Base-by-base conservation (phyloP, 169 alveolate species). In the Plasmodium adleri region DNA sequence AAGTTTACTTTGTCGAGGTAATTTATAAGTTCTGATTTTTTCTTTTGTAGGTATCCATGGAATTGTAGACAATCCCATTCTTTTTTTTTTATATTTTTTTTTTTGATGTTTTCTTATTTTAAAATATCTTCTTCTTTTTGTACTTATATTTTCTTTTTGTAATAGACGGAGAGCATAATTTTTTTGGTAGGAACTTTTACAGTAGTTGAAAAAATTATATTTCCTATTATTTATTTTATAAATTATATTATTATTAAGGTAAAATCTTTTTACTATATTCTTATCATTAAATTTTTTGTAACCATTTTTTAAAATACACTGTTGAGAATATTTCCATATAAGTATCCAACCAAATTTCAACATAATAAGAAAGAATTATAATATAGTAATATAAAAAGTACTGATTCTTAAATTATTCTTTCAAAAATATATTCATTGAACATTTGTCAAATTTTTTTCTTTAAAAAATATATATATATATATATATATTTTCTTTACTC, bases 61-160 rank as follows among this genome's bases (percentile, higher is more conserved):
- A 6, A 94, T 92, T 17, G 92, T 66, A 62, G 92, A 89, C 88
- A 91, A 47, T 26, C 96, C 91, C 83, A 94, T 91, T 90, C 91
- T 66, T 52, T 88, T 60, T 88, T 94, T 94, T 88, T 92, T 94
- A 88, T 95, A 91, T 73, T 94, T 94, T 91, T 93, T 94, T 88
- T 93, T 94, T 88, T 93, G 93, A 92, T 94, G 96, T 80, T 94
- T 94, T 58, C 93, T 88, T 56, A 94, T 94, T 76, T 93, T 93
- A 85, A 91, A 94, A 67, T 86, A 89, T 20, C 95, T 75, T 89
- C 96, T 90, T 88, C 94, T 91, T 50, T 91, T 93, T 43, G 96
- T 94, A 88, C 95, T 92, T 68, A 94, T 94, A 28, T 49, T 62
- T 22, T 72, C 60, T 17, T 66, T 71, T 22, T 70, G 43, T 59